Conservation (phyloP, 164 flowering plant species). For the Kingdonia uniflora region DNA sequence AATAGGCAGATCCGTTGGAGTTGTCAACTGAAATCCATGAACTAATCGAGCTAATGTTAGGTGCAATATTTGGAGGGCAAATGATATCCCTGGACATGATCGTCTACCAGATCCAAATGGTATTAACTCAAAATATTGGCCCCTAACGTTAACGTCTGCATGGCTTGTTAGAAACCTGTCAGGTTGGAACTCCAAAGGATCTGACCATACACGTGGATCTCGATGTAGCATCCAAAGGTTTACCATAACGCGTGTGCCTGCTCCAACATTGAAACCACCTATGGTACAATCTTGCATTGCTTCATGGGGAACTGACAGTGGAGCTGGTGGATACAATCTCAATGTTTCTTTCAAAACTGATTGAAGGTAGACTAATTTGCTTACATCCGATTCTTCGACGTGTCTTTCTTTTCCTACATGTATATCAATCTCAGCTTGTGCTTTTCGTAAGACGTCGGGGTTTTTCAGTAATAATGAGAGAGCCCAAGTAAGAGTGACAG, state of each 20-base stretch:
- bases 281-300: not conserved
- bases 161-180: not conserved
- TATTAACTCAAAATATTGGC: constrained; percentile 1
- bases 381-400: not conserved
- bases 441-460: not conserved
- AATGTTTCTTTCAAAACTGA: constrained; percentile 1
- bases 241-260: not conserved
- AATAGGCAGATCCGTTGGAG: not conserved
- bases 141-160: not conserved
- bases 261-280: not conserved
- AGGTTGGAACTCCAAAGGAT: not conserved
- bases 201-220: not conserved
- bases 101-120: constrained; percentile 6
- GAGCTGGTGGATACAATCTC: not conserved
- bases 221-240: not conserved
- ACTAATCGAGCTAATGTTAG: too few relatives aligned
- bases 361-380: not conserved
- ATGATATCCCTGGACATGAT: constrained; percentile 3
- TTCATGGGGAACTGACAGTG: not conserved
- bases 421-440: not conserved
- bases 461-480: not conserved
- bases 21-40: not conserved
- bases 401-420: not conserved
- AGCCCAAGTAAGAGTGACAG: not conserved
- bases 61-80: constrained; percentile 4